A percentile compares a stretch with the other conserved stretches of the same genome.
phyloP scores from a whole-genome alignment of 2,329 filamentous ascomycete genomes.

The Claviceps paspali region DNA sequence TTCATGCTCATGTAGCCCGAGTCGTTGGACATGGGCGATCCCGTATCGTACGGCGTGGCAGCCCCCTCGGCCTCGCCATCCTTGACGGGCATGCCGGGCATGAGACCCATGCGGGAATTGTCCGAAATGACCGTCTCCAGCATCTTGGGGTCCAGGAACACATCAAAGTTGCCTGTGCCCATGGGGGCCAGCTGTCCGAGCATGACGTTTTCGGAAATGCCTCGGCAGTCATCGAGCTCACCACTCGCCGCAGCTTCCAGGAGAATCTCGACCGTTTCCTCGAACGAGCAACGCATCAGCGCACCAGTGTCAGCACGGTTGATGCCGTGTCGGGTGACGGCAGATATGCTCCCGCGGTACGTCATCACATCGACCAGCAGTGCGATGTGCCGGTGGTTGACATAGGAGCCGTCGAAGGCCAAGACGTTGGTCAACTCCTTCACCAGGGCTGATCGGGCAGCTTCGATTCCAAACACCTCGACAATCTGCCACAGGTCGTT shows the following conservation, averaged over 20 bases:
- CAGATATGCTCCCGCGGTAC: slow-evolving; percentile 82
- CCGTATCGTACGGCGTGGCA: slow-evolving; percentile 86
- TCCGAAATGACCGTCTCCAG: slow-evolving; percentile 88
- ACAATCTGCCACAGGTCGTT: slow-evolving; percentile 95
- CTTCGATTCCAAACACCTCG: slow-evolving; percentile 92
- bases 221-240: slow-evolving; percentile 92
- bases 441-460: slow-evolving; percentile 71
- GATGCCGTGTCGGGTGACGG: slow-evolving; percentile 95
- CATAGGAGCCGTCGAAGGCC: slow-evolving; percentile 97
- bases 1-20: slow-evolving; percentile 49
- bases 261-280: slow-evolving; percentile 96
- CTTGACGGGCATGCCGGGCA: slow-evolving; percentile 65
- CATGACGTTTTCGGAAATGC: slow-evolving; percentile 98
- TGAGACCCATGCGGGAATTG: slow-evolving; percentile 71
- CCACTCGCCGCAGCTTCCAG: slow-evolving; percentile 88
- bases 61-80: slow-evolving; percentile 64
- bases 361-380: slow-evolving; percentile 97
- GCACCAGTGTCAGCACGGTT: slow-evolving; percentile 96
- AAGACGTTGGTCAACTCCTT: slow-evolving; percentile 83
- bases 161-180: slow-evolving; percentile 91
- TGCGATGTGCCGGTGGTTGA: slow-evolving; percentile 95
- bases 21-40: slow-evolving; percentile 57
- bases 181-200: slow-evolving; percentile 93
- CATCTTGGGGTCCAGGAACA: slow-evolving; percentile 88
- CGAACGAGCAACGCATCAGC: slow-evolving; percentile 97